These are phyloP conservation scores for Raddia guianensis DNA, from an alignment of 176 grass and related monocot species.

Conservation along the genomic window DNA sequence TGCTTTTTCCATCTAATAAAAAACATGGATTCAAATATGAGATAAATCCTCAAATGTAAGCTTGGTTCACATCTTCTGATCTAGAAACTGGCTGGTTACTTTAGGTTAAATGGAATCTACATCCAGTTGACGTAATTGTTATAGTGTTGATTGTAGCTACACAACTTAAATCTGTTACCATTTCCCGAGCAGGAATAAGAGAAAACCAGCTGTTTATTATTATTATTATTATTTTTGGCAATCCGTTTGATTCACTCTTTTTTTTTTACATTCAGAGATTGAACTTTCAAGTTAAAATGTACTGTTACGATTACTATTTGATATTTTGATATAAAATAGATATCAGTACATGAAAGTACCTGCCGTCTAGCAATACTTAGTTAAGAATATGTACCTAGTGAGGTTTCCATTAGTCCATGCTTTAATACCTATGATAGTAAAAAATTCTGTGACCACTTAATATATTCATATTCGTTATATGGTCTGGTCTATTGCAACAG, in stretches of 20 bases:
- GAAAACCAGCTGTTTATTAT: not conserved
- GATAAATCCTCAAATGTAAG: constrained; percentile 1
- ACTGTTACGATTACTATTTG: not conserved
- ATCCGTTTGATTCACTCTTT: not conserved
- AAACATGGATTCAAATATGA: not conserved
- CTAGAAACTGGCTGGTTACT: not conserved
- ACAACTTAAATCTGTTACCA: not conserved
- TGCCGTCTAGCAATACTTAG: too few species aligned
- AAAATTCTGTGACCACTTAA: not conserved
- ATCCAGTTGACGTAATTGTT: not conserved
- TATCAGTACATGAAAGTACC: not conserved
- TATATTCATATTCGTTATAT: not conserved
- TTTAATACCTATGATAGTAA: constrained; percentile 20
- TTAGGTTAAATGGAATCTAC: not conserved
- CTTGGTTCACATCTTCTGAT: not conserved
- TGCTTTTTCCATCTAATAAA: constrained; percentile 89
- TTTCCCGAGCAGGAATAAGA: not conserved
- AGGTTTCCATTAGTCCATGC: not conserved
- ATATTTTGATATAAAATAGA: not conserved
- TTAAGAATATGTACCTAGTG: not conserved
- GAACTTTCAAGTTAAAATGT: not conserved
- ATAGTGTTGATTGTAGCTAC: not conserved
- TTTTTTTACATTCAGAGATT: not conserved
- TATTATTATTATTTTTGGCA: too few species aligned
- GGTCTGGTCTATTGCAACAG: not conserved